Percentiles rank a stretch among this genome's conserved stretches.
phyloP scores from a whole-genome alignment of 192 early-diverging fungal genomes.

The Coemansia sp. region DNA sequence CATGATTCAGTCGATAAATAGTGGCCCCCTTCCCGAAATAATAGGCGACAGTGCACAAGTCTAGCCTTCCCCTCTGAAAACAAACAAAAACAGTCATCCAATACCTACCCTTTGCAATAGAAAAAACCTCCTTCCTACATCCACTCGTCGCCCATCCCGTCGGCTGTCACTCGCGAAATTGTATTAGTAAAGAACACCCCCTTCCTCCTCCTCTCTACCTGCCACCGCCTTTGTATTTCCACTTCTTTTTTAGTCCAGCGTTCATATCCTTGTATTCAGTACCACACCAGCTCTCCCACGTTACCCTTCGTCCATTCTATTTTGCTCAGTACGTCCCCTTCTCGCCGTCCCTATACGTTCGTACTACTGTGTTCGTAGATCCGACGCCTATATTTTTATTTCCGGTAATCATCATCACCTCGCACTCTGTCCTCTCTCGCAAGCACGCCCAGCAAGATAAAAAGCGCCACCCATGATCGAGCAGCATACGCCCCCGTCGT shows the following conservation, averaged over 20 bases:
- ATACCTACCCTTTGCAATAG: neutral
- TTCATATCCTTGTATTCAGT: neutral
- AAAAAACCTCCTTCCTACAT: no score
- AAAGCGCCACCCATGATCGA: slow-evolving; percentile 8
- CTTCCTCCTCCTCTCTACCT: neutral
- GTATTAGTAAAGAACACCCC: neutral
- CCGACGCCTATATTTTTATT: neutral
- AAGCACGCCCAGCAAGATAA: neutral
- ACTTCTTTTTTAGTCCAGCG: neutral
- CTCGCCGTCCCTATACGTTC: neutral
- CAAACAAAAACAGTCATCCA: slow-evolving; percentile 1
- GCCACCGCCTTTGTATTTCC: neutral
- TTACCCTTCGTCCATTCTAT: neutral
- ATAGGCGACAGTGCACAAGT: neutral
- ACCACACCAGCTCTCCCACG: neutral
- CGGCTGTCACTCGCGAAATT: neutral
- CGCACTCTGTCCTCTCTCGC: neutral
- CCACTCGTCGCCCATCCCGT: neutral
- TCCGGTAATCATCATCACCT: neutral
- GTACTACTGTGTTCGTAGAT: neutral
- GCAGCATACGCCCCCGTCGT: slow-evolving; percentile 8
- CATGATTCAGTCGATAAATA: neutral
- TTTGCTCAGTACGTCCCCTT: no score
- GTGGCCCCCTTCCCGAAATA: neutral
- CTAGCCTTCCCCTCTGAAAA: neutral